These are phyloP conservation scores for Aspergillus novoparasiticus DNA, from an alignment of 2,329 filamentous ascomycete species.

Conservation along the genomic window DNA sequence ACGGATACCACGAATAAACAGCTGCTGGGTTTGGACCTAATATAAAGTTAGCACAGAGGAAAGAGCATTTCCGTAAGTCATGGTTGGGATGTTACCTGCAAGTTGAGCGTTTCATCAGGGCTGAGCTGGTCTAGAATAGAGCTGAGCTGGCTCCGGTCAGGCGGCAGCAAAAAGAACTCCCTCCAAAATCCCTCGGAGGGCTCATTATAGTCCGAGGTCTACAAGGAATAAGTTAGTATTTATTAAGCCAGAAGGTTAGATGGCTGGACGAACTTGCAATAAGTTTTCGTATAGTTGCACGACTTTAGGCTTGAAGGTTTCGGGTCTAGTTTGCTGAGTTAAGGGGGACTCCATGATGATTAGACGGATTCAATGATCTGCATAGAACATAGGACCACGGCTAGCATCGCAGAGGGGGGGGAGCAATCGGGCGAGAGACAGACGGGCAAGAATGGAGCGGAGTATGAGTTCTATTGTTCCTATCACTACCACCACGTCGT, in stretches of 20 bases:
- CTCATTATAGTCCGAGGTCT: constrained; percentile 68
- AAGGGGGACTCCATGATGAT: constrained; percentile 83
- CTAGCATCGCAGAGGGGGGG: constrained; percentile 20
- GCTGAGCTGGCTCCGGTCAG: constrained; percentile 71
- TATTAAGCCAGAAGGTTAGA: neutral
- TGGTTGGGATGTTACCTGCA: constrained; percentile 59
- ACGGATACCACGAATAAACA: constrained; percentile 74
- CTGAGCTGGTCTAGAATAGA: constrained; percentile 69
- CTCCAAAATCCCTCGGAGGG: constrained; percentile 91
- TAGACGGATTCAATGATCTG: constrained; percentile 22
- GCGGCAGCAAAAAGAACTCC: constrained; percentile 89
- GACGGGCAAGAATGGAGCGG: constrained; percentile 1
- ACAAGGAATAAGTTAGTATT: constrained; percentile 24
- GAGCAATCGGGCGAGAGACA: neutral
- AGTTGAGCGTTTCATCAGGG: constrained; percentile 73
- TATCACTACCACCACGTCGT: constrained; percentile 8
- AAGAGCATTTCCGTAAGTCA: neutral
- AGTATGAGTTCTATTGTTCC: constrained; percentile 5
- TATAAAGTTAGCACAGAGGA: constrained; percentile 20
- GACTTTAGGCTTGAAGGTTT: constrained; percentile 92
- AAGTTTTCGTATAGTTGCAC: constrained; percentile 84
- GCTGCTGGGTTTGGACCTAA: constrained; percentile 69
- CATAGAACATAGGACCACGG: constrained; percentile 19
- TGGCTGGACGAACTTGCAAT: constrained; percentile 58
- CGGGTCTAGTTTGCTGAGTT: constrained; percentile 86